phyloP scores from a whole-genome alignment of 352 stramenopile species.

The Phytopythium boreale region DNA sequence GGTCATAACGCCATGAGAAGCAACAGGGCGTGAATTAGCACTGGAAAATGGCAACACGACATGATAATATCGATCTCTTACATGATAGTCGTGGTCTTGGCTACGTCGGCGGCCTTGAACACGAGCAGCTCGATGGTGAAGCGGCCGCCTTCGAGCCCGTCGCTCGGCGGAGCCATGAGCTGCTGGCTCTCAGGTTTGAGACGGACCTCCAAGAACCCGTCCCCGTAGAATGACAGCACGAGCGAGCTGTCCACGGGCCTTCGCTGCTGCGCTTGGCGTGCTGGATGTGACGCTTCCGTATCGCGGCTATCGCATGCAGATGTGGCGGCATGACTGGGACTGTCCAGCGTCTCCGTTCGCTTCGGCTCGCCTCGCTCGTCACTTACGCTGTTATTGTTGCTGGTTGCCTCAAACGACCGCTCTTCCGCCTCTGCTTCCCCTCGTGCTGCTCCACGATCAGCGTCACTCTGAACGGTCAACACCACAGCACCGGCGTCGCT shows the following conservation, averaged over 20 bases:
- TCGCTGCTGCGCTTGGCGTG: neutral
- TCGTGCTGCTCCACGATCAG: neutral
- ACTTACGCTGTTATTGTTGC: neutral
- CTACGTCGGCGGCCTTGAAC: conserved; percentile 45
- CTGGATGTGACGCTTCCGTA: neutral
- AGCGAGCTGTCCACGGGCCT: neutral
- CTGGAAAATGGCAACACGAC: no score
- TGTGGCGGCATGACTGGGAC: neutral
- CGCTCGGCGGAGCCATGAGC: neutral
- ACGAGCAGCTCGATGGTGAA: conserved; percentile 39
- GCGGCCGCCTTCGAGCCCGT: conserved; percentile 10
- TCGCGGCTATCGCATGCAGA: neutral
- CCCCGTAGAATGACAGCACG: conserved; percentile 46
- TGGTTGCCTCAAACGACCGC: neutral
- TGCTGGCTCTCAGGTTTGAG: neutral
- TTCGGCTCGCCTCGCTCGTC: neutral
- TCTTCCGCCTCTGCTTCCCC: neutral
- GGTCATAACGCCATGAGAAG: neutral
- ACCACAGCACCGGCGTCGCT: neutral
- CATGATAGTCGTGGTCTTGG: conserved; percentile 24
- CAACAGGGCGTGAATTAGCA: neutral
- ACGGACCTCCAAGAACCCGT: conserved; percentile 48
- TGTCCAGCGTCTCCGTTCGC: neutral
- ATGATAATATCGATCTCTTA: conserved; percentile 3
- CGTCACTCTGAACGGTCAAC: neutral